Evolutionary conservation across 331 rosid genomes (phyloP), one percentile per base, ranked within the genome.

Genomic region (Spiraea crenata): DNA sequence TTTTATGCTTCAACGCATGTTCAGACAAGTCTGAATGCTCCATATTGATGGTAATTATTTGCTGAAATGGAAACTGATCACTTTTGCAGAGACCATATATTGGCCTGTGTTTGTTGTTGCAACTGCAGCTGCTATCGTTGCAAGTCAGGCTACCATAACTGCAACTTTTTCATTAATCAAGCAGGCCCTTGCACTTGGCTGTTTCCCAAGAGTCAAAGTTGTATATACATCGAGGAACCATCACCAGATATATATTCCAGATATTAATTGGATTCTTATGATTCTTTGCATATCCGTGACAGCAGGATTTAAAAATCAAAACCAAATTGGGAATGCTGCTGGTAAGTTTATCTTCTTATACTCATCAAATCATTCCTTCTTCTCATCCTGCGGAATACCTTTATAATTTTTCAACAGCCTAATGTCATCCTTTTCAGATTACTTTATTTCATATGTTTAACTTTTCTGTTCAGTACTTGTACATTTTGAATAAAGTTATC

Each of bases 181-280:
- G 47, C 80, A 76, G 71, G 63, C 74, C 69, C 75, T 65, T 40
- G 64, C 76, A 6, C 81, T 77, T 11, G 76, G 81, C 39, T 77
- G 81, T 20, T 77, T 77, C 38, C 81, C 81, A 3, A 71, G 81
- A 63, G 76, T 77, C 46, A 77, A 64, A 51, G 56, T 77, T 9
- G 63, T 77, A 4, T 70, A 77, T 62, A 77, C 76, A 40, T 77
- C 81, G 4, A 61, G 46, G 42, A 70, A 34, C 13, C 58, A 11
- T 19, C 76, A 73, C 15, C 76, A 76, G 37, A 76, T 76, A 31
- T 76, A 76, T 56, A 70, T 76, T 6, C 80, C 80, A 1, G 80
- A 63, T 16, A 64, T 76, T 51, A 76, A 70, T 65, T 77, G 72
- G 71, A 51, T 77, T 49, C 72, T 77, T 20, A 77, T 77, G 81